Percentiles rank a stretch among this genome's conserved stretches.
These are phyloP conservation scores for Vanderwaltozyma tropicalis DNA, from an alignment of 805 yeast species.

Conservation along the genomic window DNA sequence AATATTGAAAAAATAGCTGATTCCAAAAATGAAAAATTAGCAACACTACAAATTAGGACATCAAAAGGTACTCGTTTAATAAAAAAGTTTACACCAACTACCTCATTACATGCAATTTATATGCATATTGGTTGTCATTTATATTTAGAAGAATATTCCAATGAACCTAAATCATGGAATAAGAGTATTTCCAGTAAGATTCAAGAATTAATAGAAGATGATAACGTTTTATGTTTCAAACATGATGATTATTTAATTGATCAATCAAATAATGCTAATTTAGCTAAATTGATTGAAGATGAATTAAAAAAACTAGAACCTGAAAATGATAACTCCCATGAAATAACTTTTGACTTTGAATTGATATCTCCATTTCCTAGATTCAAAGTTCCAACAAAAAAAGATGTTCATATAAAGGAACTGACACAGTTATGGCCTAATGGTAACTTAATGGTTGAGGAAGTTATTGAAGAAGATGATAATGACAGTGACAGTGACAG, in stretches of 20 bases:
- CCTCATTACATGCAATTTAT: slow-evolving; percentile 17
- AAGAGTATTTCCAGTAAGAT: slow-evolving; percentile 37
- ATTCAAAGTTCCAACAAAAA: slow-evolving; percentile 32
- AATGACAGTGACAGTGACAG: slow-evolving; percentile 7
- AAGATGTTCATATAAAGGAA: slow-evolving; percentile 29
- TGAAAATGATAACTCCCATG: slow-evolving; percentile 1
- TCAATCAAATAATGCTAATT: slow-evolving; percentile 5
- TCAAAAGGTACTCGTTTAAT: slow-evolving; percentile 23
- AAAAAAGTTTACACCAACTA: slow-evolving; percentile 13
- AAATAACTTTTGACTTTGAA: slow-evolving; percentile 42
- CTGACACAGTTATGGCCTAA: slow-evolving; percentile 53
- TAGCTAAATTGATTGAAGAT: slow-evolving; percentile 5
- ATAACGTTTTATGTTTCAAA: slow-evolving; percentile 15
- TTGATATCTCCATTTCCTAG: slow-evolving; percentile 58
- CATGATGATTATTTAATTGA: slow-evolving; percentile 5
- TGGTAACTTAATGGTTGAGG: slow-evolving; percentile 52
- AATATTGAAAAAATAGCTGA: neutral
- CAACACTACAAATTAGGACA: slow-evolving; percentile 26
- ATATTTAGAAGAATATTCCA: slow-evolving; percentile 36
- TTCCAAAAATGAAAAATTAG: slow-evolving; percentile 3
- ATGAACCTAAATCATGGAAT: slow-evolving; percentile 64
- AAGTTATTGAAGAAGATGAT: slow-evolving; percentile 22
- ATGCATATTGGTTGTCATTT: slow-evolving; percentile 19
- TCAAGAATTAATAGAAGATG: slow-evolving; percentile 9
- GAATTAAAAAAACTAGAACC: slow-evolving; percentile 10